Evolutionary conservation across 129 eudicot species (phyloP).

Genomic region (Lactuca saligna): DNA sequence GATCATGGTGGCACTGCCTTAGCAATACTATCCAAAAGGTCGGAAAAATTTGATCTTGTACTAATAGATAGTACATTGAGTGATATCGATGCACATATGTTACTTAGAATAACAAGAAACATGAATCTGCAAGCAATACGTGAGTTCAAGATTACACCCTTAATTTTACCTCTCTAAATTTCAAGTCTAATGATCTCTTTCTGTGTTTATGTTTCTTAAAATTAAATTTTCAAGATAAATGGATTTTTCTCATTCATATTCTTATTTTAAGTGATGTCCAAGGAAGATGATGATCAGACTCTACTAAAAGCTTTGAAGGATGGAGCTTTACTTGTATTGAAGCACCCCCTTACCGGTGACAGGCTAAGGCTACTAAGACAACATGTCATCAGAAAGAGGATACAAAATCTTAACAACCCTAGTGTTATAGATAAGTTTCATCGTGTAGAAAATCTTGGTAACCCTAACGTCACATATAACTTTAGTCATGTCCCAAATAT

Average conservation of each 20-base stretch:
- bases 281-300: conserved; percentile 3
- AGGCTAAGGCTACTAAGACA: background rate
- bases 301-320: background rate
- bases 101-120: background rate
- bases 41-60: background rate
- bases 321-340: background rate
- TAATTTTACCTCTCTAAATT: no score
- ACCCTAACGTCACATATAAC: background rate
- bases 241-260: background rate
- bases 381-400: background rate
- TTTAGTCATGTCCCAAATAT: background rate
- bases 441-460: no score
- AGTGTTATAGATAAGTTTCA: background rate
- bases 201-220: background rate
- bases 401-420: background rate
- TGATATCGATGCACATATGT: background rate
- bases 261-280: background rate
- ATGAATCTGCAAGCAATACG: background rate
- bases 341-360: background rate
- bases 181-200: background rate
- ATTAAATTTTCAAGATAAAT: background rate
- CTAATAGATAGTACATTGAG: background rate
- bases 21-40: background rate
- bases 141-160: background rate
- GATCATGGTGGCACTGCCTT: conserved; percentile 6